A percentile compares a stretch with the other conserved stretches of the same genome.
Conservation (phyloP, 108 stramenopile genomes). For the Nitzschia putrida region DNA sequence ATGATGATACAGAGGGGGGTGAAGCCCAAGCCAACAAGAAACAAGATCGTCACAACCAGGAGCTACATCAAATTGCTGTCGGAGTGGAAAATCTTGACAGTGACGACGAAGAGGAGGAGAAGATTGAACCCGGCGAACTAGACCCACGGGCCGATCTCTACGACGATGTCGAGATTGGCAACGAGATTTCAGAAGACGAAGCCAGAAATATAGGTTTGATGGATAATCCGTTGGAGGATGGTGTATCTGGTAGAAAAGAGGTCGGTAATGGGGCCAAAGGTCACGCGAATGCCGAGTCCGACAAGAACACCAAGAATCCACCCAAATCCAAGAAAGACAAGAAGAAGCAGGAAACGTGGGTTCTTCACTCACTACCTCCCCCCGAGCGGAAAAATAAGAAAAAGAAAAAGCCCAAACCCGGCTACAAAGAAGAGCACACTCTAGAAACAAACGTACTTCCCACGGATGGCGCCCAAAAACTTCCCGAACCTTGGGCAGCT, state of each 20-base stretch:
- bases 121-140: not conserved
- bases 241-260: not conserved
- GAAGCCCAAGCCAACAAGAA: not conserved
- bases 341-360: conserved; percentile 11
- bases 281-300: not conserved
- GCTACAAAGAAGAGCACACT: conserved; percentile 19
- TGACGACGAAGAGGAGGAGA: conserved; percentile 8
- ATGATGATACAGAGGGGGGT: not conserved
- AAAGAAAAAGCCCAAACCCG: not conserved
- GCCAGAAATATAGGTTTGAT: not conserved
- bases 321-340: conserved; percentile 11
- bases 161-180: not conserved
- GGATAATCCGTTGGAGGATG: not conserved
- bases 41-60: not conserved
- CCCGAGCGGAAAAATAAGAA: conserved; percentile 20
- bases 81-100: not conserved
- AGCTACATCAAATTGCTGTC: not conserved
- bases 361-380: conserved; percentile 29
- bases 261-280: not conserved
- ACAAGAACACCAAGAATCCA: conserved; percentile 7
- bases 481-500: conserved; percentile 10
- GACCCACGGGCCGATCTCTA: not conserved
- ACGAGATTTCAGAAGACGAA: not conserved
- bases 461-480: not conserved
- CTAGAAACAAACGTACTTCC: conserved; percentile 7